phyloP scores from a whole-genome alignment of 1,139 yeast species.

The Lodderomyces margitis region DNA sequence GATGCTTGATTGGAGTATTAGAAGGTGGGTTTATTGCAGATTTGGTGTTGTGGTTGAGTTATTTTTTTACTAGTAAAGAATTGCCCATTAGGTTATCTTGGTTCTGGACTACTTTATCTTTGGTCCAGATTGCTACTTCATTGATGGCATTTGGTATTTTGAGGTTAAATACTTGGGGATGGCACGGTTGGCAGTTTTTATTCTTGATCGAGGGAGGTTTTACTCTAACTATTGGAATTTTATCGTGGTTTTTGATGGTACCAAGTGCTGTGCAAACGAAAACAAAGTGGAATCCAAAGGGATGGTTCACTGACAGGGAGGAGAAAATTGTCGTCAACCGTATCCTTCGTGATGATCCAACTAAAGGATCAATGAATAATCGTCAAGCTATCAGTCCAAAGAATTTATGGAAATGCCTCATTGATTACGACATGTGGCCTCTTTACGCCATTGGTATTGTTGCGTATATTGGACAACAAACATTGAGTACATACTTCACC shows the following conservation, averaged over 20 bases:
- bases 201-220: conserved; percentile 63
- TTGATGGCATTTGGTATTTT: conserved; percentile 36
- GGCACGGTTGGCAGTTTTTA: conserved; percentile 62
- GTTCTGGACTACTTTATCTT: conserved; percentile 17
- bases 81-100: conserved; percentile 25
- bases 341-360: conserved; percentile 65
- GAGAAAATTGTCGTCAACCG: conserved; percentile 62
- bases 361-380: conserved; percentile 68
- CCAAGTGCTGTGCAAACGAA: conserved; percentile 59
- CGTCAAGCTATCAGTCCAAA: conserved; percentile 50
- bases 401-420: conserved; percentile 38
- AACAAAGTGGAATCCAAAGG: conserved; percentile 46
- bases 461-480: conserved; percentile 41
- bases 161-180: conserved; percentile 23
- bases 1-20: conserved; percentile 28
- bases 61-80: conserved; percentile 29
- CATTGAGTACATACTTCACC: conserved; percentile 27
- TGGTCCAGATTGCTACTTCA: conserved; percentile 35
- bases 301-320: conserved; percentile 67
- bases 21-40: conserved; percentile 37
- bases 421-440: conserved; percentile 62
- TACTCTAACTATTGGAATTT: conserved; percentile 54
- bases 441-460: conserved; percentile 51
- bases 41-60: conserved; percentile 26
- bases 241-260: conserved; percentile 56